Evolutionary conservation across 1,284 basidiomycete species (phyloP), one percentile per base, ranked within the genome.

Genomic region (Takashimella koratensis): DNA sequence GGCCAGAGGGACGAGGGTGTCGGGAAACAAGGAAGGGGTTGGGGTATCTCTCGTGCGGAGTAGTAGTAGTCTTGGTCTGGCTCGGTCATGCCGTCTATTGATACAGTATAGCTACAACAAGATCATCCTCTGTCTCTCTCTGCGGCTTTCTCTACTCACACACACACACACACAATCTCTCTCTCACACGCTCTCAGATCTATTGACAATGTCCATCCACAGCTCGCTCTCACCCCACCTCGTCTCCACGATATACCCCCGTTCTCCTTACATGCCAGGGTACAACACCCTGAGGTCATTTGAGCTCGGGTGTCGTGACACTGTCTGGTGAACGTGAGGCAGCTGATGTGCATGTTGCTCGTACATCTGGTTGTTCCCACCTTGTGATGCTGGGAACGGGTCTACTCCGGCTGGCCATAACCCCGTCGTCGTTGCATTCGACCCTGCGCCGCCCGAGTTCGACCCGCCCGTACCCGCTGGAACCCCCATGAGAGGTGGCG

Each of bases 231-330:
- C 16, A 36, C 16, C 30, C 30, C 8, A 36, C 30, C 30, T 36
- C 10, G 16, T 36, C 30, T 36, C 30, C 30, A 8, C 30, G 16
- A n/a, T n/a, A n/a, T n/a, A n/a, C n/a, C n/a, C n/a, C n/a, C n/a
- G n/a, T n/a, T n/a, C n/a, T n/a, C 19, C 46, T 11, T 49, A 43
- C 53, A 59, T 46, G 19, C 43, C 54, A 6, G 59, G 58, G 46
- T 62, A 67, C 24, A 61, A 41, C 19, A 67, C 60, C 26, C 63
- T 49, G 36, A 67, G 51, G 52, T 65, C 65, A 43, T 60, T 67
- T 45, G 65, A 64, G 47, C 59, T 67, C 10, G 63, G 63, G 25
- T 64, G 50, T 30, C 60, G 30, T 8, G 56, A 57, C 12, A 57
- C 45, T 13, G 57, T 48, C 51, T 67, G 59, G 41, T 65, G 65